Evolutionary conservation across 2,329 filamentous ascomycete genomes (phyloP).

Genomic region (Diaporthe sp.): DNA sequence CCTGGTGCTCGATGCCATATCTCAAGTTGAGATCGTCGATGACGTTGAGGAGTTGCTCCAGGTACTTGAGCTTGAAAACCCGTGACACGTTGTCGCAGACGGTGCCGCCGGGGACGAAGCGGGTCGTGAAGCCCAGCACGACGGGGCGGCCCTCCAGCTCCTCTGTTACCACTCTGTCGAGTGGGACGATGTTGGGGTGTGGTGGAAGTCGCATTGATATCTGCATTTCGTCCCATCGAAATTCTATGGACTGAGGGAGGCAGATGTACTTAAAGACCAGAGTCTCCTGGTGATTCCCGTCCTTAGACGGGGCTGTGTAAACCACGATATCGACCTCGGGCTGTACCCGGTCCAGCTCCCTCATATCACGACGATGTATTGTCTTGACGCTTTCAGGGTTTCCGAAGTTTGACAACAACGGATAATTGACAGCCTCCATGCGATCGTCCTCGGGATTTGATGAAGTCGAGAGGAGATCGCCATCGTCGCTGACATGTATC

Average conservation of each 20-base stretch:
- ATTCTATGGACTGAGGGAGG: neutral
- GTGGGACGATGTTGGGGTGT: constrained; percentile 46
- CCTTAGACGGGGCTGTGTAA: neutral
- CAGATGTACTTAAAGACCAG: neutral
- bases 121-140: constrained; percentile 45
- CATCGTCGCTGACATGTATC: neutral
- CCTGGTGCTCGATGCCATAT: constrained; percentile 53
- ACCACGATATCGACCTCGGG: neutral
- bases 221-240: constrained; percentile 52
- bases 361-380: neutral
- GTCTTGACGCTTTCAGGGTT: neutral
- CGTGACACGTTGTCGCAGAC: constrained; percentile 48
- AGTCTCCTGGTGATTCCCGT: neutral
- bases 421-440: neutral
- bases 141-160: constrained; percentile 35
- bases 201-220: constrained; percentile 50
- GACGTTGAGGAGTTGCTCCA: constrained; percentile 51
- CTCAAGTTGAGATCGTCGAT: constrained; percentile 54
- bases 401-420: neutral
- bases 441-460: neutral
- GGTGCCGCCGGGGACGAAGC: constrained; percentile 52
- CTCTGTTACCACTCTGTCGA: constrained; percentile 47
- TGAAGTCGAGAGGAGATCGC: neutral
- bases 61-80: constrained; percentile 52
- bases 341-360: neutral